phyloP scores from a whole-genome alignment of 345 rosid species.

The Mangifera indica region DNA sequence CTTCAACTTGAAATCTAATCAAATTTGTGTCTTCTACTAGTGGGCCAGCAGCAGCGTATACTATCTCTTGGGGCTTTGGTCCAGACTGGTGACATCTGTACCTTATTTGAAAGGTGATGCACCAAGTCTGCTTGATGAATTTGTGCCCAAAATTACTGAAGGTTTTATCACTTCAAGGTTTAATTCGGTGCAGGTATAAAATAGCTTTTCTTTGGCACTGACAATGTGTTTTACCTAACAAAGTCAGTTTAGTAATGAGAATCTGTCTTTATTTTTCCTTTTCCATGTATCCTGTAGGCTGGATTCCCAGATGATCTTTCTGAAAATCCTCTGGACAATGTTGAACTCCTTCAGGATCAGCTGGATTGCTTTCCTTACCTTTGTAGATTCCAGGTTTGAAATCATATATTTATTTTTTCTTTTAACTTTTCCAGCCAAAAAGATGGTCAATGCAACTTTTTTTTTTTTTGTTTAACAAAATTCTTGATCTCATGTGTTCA shows the following conservation, averaged over 20 bases:
- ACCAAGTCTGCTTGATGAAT: constrained; percentile 95
- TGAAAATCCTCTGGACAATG: constrained; percentile 92
- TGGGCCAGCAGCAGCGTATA: constrained; percentile 99
- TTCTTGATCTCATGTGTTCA: constrained; percentile 8
- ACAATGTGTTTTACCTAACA: not conserved
- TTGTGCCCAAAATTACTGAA: constrained; percentile 96
- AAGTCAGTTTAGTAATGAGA: not conserved
- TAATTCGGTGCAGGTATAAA: constrained; percentile 82
- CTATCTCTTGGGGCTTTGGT: constrained; percentile 95
- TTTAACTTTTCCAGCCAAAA: constrained; percentile 4
- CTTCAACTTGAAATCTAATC: constrained; percentile 21
- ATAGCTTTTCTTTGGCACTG: constrained; percentile 12
- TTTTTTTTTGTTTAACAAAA: not conserved
- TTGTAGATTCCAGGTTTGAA: constrained; percentile 92
- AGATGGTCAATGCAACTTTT: not conserved
- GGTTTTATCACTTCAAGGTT: constrained; percentile 94
- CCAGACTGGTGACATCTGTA: constrained; percentile 89
- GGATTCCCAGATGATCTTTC: constrained; percentile 76
- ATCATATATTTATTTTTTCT: constrained; percentile 1
- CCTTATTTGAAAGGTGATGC: constrained; percentile 97
- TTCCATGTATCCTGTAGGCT: constrained; percentile 45
- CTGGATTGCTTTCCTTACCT: constrained; percentile 98
- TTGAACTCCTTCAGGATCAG: constrained; percentile 97
- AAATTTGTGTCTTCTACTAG: constrained; percentile 41
- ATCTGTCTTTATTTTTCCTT: constrained; percentile 8